These are phyloP conservation scores for Pseudodiploospora longispora DNA, from an alignment of 2,329 filamentous ascomycete species.

Conservation along the genomic window DNA sequence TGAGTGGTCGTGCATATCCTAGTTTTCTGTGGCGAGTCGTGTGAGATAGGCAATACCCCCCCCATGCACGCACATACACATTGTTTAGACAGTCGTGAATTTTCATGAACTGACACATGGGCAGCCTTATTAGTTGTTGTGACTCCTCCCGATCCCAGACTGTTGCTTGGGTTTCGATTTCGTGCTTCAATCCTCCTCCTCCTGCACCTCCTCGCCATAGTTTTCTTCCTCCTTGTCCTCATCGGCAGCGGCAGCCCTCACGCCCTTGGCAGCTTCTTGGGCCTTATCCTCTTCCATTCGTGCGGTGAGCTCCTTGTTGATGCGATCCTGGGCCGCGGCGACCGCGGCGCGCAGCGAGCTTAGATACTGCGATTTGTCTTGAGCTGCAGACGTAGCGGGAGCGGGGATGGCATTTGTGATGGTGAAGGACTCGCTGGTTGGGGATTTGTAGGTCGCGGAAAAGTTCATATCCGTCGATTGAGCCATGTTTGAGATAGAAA, in stretches of 20 bases:
- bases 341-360: conserved; percentile 49
- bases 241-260: conserved; percentile 24
- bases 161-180: not conserved
- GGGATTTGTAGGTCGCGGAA: conserved; percentile 46
- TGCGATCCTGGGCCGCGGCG: conserved; percentile 49
- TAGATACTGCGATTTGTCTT: conserved; percentile 53
- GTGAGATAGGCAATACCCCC: too few species aligned
- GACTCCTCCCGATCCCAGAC: too few species aligned
- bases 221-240: conserved; percentile 62
- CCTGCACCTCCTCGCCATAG: conserved; percentile 77
- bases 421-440: conserved; percentile 39
- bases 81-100: not conserved
- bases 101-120: too few species aligned
- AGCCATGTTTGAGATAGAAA: too few species aligned
- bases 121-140: too few species aligned
- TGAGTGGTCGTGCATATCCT: too few species aligned
- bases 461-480: conserved; percentile 15
- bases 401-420: conserved; percentile 28
- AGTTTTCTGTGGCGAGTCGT: too few species aligned
- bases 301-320: conserved; percentile 64
- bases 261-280: conserved; percentile 26
- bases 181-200: conserved; percentile 41
- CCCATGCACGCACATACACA: not conserved
- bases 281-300: conserved; percentile 68
- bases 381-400: conserved; percentile 24